A percentile compares a stretch with the other conserved stretches of the same genome.
Evolutionary conservation across 164 flowering plant genomes (phyloP).

Genomic region (Echeveria elegans): DNA sequence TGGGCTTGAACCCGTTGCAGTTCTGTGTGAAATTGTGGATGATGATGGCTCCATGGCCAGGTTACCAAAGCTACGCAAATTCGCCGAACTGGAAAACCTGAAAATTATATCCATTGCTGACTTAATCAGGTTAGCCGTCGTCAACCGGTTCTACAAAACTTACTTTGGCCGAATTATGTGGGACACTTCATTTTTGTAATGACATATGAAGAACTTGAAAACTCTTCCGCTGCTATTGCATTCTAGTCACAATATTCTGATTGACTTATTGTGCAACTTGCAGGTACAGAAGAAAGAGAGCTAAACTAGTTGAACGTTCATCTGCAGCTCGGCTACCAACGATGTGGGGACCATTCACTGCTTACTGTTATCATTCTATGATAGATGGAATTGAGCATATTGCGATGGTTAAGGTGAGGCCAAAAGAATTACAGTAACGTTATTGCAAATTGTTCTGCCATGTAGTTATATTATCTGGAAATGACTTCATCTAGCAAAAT

Average conservation of each 20-base stretch:
- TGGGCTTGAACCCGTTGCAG: slow-evolving; percentile 79
- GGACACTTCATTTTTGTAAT: no score
- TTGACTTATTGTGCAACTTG: slow-evolving; percentile 10
- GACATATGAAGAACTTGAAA: neutral
- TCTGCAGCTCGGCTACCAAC: slow-evolving; percentile 76
- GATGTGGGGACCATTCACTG: slow-evolving; percentile 86
- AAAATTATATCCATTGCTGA: slow-evolving; percentile 86
- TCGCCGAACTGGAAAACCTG: slow-evolving; percentile 61
- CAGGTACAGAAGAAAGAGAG: slow-evolving; percentile 93
- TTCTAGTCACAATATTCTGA: neutral
- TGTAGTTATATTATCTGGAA: neutral
- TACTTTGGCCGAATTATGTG: neutral
- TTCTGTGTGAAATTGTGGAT: slow-evolving; percentile 85
- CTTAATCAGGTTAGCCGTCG: slow-evolving; percentile 56
- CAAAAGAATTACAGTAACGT: neutral
- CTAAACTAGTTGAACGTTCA: slow-evolving; percentile 64
- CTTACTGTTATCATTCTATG: slow-evolving; percentile 70
- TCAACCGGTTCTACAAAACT: neutral
- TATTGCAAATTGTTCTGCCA: neutral
- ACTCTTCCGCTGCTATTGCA: neutral
- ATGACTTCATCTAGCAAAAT: neutral
- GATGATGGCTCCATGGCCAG: slow-evolving; percentile 99
- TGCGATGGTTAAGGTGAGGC: slow-evolving; percentile 87
- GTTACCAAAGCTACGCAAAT: slow-evolving; percentile 70
- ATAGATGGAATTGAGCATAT: slow-evolving; percentile 95